Evolutionary conservation across 768 basidiomycete species (phyloP), one percentile per base, ranked within the genome.

Genomic region (Harrya chromipes): DNA sequence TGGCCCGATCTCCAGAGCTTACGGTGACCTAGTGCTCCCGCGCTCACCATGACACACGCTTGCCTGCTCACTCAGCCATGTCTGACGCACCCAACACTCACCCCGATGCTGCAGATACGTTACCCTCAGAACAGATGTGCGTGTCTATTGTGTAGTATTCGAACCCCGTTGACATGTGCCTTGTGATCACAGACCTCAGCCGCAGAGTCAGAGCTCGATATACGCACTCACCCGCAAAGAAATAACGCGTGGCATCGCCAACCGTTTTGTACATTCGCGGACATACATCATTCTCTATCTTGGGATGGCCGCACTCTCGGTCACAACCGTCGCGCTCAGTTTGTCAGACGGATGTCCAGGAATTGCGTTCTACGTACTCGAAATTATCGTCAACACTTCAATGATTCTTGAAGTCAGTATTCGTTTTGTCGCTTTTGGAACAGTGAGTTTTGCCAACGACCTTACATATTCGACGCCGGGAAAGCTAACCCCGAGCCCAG

Each of bases 381-480:
- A 97, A 70, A 68, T 95, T 39, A 83, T 95, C 65, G 81, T 95
- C 68, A 94, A 95, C 63, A 77, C 79, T 0, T 77, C 90, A 10
- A 95, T 97, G 94, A 97, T 98, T 52, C 66, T 87, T 21, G 97
- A 99, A 74, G 97, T 99, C 16, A 78, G 77, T 1, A 88, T 95
- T 51, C 83, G 97, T 35, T 87, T 97, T 65, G 75, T 97, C 50
- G 97, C 97, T 2, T 89, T 97, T 61, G 95, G 95, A 53, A 80
- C 82, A 69, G 95, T 98, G 61, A 62, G 90, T 74, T 14, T 10
- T 24, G 6, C 39, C 24, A 13, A 46, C 24, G n/a, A n/a, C 36
- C 4, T 31, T 31, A 7, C 2, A 14, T 14, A 3, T 31, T 26
- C 7, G 33, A 26, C 23, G 12, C 39, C 14, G 36, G 36, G n/a